Evolutionary conservation across 2,329 filamentous ascomycete genomes (phyloP).

Genomic region (Cercospora zeae-maydis): DNA sequence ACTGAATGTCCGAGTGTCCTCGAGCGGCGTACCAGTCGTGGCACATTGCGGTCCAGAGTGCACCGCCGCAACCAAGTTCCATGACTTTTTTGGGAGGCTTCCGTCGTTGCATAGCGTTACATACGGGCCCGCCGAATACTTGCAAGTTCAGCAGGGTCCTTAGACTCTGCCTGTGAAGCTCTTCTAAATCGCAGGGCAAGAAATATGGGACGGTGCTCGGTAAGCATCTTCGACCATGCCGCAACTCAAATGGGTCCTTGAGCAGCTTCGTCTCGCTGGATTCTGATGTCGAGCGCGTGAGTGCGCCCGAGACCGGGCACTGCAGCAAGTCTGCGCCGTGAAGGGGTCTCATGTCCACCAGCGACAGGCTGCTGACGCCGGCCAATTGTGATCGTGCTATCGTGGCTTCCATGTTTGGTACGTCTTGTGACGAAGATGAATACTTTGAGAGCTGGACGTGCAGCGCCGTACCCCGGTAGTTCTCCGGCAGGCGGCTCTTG

Average conservation of each 20-base stretch:
- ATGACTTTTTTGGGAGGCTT: conserved; percentile 73
- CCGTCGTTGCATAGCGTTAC: conserved; percentile 62
- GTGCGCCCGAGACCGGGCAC: conserved; percentile 17
- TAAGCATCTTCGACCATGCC: conserved; percentile 79
- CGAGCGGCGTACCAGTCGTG: conserved; percentile 71
- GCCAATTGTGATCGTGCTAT: neutral
- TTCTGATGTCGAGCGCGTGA: conserved; percentile 13
- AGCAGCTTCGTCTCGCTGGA: conserved; percentile 10
- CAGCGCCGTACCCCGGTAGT: neutral
- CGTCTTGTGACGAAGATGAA: neutral
- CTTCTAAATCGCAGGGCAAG: conserved; percentile 80
- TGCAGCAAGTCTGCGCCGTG: conserved; percentile 10
- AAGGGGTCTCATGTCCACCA: neutral
- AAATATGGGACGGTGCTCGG: conserved; percentile 72
- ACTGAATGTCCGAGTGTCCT: conserved; percentile 67
- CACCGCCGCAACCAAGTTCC: conserved; percentile 83
- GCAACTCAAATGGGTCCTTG: conserved; percentile 46
- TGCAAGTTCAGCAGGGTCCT: conserved; percentile 77
- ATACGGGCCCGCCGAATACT: conserved; percentile 76
- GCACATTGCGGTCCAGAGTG: conserved; percentile 85
- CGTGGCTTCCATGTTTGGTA: neutral
- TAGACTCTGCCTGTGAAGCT: conserved; percentile 82
- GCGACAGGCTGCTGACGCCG: neutral
- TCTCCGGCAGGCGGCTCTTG: neutral
- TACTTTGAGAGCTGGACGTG: neutral